Evolutionary conservation across 2,329 filamentous ascomycete genomes (phyloP), one percentile per base, ranked within the genome.

Genomic region (Phaeophleospora eucalypticola): DNA sequence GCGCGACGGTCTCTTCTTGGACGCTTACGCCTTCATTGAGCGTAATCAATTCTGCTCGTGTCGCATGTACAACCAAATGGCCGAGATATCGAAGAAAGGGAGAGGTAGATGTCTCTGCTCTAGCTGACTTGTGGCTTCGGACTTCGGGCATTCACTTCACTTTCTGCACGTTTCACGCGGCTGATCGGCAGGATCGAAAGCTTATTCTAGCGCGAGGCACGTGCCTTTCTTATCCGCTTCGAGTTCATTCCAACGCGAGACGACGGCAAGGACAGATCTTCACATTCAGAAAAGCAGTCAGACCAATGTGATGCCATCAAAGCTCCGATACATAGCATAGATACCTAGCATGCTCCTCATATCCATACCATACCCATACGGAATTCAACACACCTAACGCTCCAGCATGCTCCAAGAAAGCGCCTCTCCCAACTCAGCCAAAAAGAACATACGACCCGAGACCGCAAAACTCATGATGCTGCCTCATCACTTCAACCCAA

Each of bases 401-500:
- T n/a, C n/a, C n/a, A n/a, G n/a, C n/a, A n/a, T n/a, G n/a, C n/a
- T n/a, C n/a, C n/a, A n/a, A n/a, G n/a, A n/a, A n/a, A n/a, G n/a
- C n/a, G n/a, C n/a, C n/a, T n/a, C n/a, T n/a, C n/a, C n/a, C n/a
- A n/a, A n/a, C n/a, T n/a, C n/a, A n/a, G 36, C 18, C 36, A 14
- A 38, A 18, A 36, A 36, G 16, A 36, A 12, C 7, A 12, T 16
- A 36, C 35, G 9, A 8, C 6, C 7, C 10, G 20, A 41, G 19
- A 24, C 14, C 36, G 15, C n/a, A 8, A n/a, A 15, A n/a, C 20
- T 12, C 17, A n/a, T 29, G n/a, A n/a, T 38, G n/a, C 4, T 4
- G 9, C n/a, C 8, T 27, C 6, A 14, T 53, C 41, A 91, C 65
- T 90, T 93, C 66, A 96, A 74, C 24, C 89, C 89, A 76, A 96